Percentiles rank a stretch among this genome's conserved stretches.
Conservation (phyloP, 2,329 filamentous ascomycete species). For the Neopestalotiopsis sp. region DNA sequence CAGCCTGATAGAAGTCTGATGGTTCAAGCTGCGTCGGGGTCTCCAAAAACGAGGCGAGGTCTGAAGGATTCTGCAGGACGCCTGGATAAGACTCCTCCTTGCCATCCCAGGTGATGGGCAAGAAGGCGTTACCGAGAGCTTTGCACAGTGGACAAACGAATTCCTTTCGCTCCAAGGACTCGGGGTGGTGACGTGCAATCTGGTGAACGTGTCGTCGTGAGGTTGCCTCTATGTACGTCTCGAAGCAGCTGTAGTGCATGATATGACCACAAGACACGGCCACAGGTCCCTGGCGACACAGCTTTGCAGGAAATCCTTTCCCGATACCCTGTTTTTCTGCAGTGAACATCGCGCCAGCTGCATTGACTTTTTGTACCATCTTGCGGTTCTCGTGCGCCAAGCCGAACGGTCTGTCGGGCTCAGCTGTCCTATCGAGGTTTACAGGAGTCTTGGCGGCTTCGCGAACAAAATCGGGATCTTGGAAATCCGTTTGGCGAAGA, state of each 20-base stretch:
- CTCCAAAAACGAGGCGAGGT: conserved; percentile 74
- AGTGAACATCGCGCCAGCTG: conserved; percentile 71
- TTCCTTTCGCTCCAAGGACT: conserved; percentile 77
- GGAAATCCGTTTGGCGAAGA: conserved; percentile 82
- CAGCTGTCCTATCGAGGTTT: conserved; percentile 84
- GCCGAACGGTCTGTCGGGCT: conserved; percentile 85
- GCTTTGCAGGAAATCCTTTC: conserved; percentile 80
- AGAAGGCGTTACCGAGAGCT: conserved; percentile 90
- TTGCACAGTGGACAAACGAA: conserved; percentile 98
- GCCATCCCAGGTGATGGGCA: conserved; percentile 94
- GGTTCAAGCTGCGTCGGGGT: conserved; percentile 49
- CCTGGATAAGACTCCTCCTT: conserved; percentile 85
- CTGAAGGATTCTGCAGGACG: conserved; percentile 61
- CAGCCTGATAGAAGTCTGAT: conserved; percentile 19
- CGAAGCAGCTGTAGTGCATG: conserved; percentile 97
- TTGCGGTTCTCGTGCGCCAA: conserved; percentile 86
- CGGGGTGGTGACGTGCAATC: conserved; percentile 92
- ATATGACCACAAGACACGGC: conserved; percentile 95
- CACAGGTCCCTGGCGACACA: conserved; percentile 75
- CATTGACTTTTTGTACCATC: conserved; percentile 75
- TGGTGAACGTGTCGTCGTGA: conserved; percentile 85
- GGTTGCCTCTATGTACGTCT: conserved; percentile 86
- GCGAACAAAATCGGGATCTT: conserved; percentile 81
- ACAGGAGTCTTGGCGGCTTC: conserved; percentile 80
- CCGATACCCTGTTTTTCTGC: conserved; percentile 83